Conservation (phyloP, 192 early-diverging fungal species). For the Coemansia sp. region DNA sequence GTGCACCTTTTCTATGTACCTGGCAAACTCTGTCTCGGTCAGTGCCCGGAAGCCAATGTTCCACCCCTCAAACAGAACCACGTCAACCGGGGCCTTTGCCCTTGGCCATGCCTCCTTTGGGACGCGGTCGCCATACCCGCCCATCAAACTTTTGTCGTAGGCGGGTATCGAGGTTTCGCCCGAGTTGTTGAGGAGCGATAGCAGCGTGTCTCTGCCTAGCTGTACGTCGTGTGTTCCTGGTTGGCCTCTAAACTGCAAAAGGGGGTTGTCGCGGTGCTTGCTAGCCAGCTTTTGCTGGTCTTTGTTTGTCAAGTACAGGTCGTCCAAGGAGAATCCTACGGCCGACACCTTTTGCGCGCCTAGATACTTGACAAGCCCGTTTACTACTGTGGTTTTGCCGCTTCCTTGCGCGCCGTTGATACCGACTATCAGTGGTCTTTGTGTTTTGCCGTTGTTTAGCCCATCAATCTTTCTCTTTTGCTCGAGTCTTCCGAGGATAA, state of each 20-base stretch:
- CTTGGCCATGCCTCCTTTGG: conserved; percentile 60
- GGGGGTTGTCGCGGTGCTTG: conserved; percentile 57
- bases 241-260: conserved; percentile 81
- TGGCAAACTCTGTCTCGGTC: conserved; percentile 27
- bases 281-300: conserved; percentile 59
- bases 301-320: conserved; percentile 74
- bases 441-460: neutral
- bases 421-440: conserved; percentile 63
- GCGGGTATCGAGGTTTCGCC: conserved; percentile 59
- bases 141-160: conserved; percentile 78
- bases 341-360: conserved; percentile 53
- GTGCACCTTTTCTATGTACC: conserved; percentile 19
- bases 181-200: conserved; percentile 36
- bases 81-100: conserved; percentile 61
- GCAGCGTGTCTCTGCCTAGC: conserved; percentile 60
- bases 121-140: conserved; percentile 78
- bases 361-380: conserved; percentile 48
- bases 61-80: conserved; percentile 95
- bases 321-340: conserved; percentile 76
- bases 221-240: conserved; percentile 87
- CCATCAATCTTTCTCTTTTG: conserved; percentile 17
- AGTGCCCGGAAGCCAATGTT: conserved; percentile 80
- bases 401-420: conserved; percentile 80
- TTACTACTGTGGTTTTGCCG: conserved; percentile 65
- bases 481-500: conserved; percentile 34